These are phyloP conservation scores for Aphanomyces stellatus DNA, from an alignment of 352 stramenopile genomes.

Conservation along the genomic window DNA sequence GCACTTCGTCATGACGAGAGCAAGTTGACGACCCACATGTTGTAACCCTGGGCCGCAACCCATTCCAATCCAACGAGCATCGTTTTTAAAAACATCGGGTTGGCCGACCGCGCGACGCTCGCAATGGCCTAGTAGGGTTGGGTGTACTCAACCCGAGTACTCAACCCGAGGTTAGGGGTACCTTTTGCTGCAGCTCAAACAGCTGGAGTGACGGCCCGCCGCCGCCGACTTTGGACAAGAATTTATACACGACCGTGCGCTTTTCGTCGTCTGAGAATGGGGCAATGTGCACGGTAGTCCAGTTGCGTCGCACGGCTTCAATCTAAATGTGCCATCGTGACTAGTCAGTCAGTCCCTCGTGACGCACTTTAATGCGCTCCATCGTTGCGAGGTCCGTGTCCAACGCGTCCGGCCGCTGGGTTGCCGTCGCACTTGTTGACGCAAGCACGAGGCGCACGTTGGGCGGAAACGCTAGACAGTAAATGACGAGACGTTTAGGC, in stretches of 20 bases:
- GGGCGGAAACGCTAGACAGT: slow-evolving; percentile 44
- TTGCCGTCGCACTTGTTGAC: slow-evolving; percentile 26
- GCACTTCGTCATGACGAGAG: not conserved
- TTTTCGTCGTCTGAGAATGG: slow-evolving; percentile 54
- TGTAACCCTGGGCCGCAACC: slow-evolving; percentile 63
- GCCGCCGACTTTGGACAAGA: slow-evolving; percentile 26
- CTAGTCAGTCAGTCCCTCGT: too few relatives aligned
- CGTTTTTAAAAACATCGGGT: slow-evolving; percentile 56
- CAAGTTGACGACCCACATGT: slow-evolving; percentile 42
- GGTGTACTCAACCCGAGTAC: too few relatives aligned
- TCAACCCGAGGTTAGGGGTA: not conserved
- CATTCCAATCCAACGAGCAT: slow-evolving; percentile 49
- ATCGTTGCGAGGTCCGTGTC: slow-evolving; percentile 63
- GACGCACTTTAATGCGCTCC: slow-evolving; percentile 65
- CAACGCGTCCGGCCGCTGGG: not conserved
- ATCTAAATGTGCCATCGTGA: slow-evolving; percentile 23
- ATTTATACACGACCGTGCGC: slow-evolving; percentile 48
- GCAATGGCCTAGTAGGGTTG: slow-evolving; percentile 48
- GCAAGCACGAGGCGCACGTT: slow-evolving; percentile 86
- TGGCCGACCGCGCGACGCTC: slow-evolving; percentile 39
- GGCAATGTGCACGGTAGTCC: slow-evolving; percentile 53
- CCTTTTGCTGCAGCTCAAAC: slow-evolving; percentile 68
- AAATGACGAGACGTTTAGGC: too few relatives aligned
- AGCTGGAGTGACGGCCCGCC: slow-evolving; percentile 33
- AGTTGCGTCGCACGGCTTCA: slow-evolving; percentile 67